phyloP scores from a whole-genome alignment of 1,284 basidiomycete genomes.

The Bjerkandera adusta region DNA sequence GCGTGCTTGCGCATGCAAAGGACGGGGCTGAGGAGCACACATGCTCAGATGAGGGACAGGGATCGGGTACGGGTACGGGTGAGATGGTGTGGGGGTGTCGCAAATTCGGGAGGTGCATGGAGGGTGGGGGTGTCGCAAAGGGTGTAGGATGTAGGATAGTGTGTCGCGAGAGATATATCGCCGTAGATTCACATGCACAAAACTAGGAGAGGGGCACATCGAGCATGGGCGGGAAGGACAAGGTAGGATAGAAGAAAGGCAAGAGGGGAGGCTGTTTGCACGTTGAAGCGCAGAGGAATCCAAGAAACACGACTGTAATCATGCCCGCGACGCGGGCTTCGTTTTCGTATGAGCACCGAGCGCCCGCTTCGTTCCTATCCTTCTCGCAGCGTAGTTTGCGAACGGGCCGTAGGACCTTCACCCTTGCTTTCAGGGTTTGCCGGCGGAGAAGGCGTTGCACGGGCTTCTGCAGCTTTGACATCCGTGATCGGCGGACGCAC shows the following conservation, averaged over 20 bases:
- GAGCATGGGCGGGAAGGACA: no score
- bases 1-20: no score
- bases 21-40: no score
- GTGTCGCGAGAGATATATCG: no score
- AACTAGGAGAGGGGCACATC: no score
- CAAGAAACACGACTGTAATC: no score
- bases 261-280: no score
- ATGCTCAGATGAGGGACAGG: not conserved
- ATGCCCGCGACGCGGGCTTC: not conserved
- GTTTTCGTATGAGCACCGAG: slow-evolving; percentile 17
- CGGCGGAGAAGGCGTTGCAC: slow-evolving; percentile 13
- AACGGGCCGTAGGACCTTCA: slow-evolving; percentile 7
- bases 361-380: slow-evolving; percentile 25
- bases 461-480: not conserved
- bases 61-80: not conserved
- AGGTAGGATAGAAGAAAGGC: no score
- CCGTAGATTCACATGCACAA: no score
- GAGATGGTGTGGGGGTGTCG: slow-evolving; percentile 8
- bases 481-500: not conserved
- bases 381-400: slow-evolving; percentile 19
- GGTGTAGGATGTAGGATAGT: not conserved
- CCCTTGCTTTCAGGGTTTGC: slow-evolving; percentile 21
- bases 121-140: slow-evolving; percentile 6
- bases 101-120: slow-evolving; percentile 1
- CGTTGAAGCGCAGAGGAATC: no score